Base-by-base conservation (phyloP, 116 monocot species). In the Trichopus zeylanicus region DNA sequence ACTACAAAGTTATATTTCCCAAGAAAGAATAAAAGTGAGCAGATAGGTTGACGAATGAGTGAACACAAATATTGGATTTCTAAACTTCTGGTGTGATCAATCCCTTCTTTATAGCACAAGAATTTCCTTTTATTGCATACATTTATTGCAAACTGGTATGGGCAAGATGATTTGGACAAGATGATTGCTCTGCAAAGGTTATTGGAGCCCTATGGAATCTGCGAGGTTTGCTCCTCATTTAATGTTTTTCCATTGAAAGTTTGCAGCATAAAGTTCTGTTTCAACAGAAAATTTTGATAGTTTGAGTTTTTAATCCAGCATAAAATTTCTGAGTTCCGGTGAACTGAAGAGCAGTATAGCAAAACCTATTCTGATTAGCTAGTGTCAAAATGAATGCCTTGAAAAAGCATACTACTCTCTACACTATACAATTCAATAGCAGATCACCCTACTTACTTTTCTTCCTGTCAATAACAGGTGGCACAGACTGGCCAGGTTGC, bases 151-250 rank as follows among this genome's bases (percentile, higher is more conserved):
- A n/a, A n/a, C n/a, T n/a, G n/a, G n/a, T n/a, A n/a, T n/a, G n/a
- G n/a, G n/a, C n/a, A n/a, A n/a, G n/a, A n/a, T n/a, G 97, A 91
- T 68, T 73, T 97, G 57, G 60, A 90, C 61, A 97, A 91, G 74
- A 91, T 91, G 80, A 90, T 87, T 57, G 97, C 87, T 31, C 56
- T 97, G 33, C 97, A 97, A 59, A 87, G 84, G 77, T 68, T 91
- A 53, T 71, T 97, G 77, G 97, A 91, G 55, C 97, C 84, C 2
- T 97, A 79, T 56, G 97, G 91, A 64, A 97, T 97, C n/a, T 97
- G 91, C 39, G 97, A 97, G 97, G 94, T 88, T 72, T 64, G 75
- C 42, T 64, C 61, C 28, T 52, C 46, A 46, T 46, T 9, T 46
- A 46, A 46, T 16, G 3, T 20, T 1, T 15, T 42, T 42, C 13